A percentile compares a stretch with the other conserved stretches of the same genome.
These are phyloP conservation scores for Cryomyces antarcticus DNA, from an alignment of 495 filamentous ascomycete species.

Conservation along the genomic window DNA sequence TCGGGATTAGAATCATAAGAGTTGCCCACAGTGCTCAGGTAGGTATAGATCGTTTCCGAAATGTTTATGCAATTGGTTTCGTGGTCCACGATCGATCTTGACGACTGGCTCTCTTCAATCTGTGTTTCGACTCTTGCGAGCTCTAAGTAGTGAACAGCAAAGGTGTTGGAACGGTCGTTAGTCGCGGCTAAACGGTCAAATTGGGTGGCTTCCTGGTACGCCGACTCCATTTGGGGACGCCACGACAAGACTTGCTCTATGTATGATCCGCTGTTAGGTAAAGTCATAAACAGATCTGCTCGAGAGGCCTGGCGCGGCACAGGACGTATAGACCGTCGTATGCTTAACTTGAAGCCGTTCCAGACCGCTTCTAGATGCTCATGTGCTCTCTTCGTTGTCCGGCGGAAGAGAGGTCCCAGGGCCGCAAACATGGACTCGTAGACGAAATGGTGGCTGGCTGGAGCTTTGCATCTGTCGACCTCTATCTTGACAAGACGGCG, in stretches of 20 bases:
- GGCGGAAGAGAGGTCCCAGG: constrained; percentile 10
- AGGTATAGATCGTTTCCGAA: constrained; percentile 17
- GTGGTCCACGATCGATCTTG: neutral
- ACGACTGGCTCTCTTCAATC: too few species aligned
- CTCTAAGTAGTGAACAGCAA: neutral
- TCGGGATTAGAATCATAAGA: constrained; percentile 26
- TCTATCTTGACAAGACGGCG: constrained; percentile 42
- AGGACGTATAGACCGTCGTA: constrained; percentile 14
- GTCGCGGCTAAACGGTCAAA: too few species aligned
- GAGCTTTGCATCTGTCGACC: constrained; percentile 10
- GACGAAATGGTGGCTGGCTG: neutral
- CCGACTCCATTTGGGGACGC: neutral
- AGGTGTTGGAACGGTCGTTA: neutral
- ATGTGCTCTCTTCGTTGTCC: constrained; percentile 11
- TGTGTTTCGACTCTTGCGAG: neutral
- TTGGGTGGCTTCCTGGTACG: neutral
- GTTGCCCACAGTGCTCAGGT: constrained; percentile 15
- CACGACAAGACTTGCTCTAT: constrained; percentile 13
- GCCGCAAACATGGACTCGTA: constrained; percentile 8
- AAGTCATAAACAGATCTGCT: constrained; percentile 16
- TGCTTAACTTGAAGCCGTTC: constrained; percentile 14
- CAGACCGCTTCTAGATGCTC: constrained; percentile 12
- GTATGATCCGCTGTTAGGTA: constrained; percentile 26
- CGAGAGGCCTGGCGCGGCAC: constrained; percentile 21
- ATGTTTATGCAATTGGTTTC: constrained; percentile 16